These are phyloP conservation scores for Oryza meyeriana DNA, from an alignment of 176 grass and related monocot genomes.

Conservation along the genomic window DNA sequence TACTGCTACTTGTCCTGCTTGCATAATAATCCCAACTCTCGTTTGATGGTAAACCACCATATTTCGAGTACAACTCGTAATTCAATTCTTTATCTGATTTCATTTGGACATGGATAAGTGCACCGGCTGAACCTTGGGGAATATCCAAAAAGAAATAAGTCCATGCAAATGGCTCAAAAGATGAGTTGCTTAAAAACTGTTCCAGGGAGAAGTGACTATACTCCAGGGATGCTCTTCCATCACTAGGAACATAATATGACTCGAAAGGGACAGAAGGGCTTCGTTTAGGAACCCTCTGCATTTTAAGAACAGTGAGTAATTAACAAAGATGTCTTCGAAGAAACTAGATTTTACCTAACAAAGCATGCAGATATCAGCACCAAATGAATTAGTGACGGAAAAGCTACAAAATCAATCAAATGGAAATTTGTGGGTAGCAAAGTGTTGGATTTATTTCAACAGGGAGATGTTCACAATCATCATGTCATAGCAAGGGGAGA, in stretches of 20 bases:
- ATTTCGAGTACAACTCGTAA: slow-evolving; percentile 80
- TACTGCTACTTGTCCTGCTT: slow-evolving; percentile 56
- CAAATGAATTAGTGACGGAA: background rate
- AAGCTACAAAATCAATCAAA: slow-evolving; percentile 15
- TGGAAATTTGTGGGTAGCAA: background rate
- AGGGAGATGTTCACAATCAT: background rate
- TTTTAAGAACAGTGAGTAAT: slow-evolving; percentile 29
- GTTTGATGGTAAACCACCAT: slow-evolving; percentile 74
- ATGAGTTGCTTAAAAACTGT: slow-evolving; percentile 76
- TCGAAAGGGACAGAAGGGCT: slow-evolving; percentile 65
- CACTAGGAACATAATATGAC: slow-evolving; percentile 79
- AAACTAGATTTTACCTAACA: slow-evolving; percentile 19
- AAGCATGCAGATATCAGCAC: slow-evolving; percentile 9
- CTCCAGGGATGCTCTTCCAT: slow-evolving; percentile 42
- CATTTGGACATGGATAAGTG: slow-evolving; percentile 64
- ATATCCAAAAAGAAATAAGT: slow-evolving; percentile 87
- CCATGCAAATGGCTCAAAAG: slow-evolving; percentile 59
- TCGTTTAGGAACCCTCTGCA: slow-evolving; percentile 81
- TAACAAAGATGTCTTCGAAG: slow-evolving; percentile 20
- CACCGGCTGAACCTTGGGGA: slow-evolving; percentile 82
- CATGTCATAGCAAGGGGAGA: background rate
- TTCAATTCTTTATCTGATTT: slow-evolving; percentile 68
- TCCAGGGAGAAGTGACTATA: slow-evolving; percentile 58
- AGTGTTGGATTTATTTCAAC: background rate
- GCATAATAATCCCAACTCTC: slow-evolving; percentile 84